phyloP scores from a whole-genome alignment of 1,284 basidiomycete species.

The Veloboletus limbatus region DNA sequence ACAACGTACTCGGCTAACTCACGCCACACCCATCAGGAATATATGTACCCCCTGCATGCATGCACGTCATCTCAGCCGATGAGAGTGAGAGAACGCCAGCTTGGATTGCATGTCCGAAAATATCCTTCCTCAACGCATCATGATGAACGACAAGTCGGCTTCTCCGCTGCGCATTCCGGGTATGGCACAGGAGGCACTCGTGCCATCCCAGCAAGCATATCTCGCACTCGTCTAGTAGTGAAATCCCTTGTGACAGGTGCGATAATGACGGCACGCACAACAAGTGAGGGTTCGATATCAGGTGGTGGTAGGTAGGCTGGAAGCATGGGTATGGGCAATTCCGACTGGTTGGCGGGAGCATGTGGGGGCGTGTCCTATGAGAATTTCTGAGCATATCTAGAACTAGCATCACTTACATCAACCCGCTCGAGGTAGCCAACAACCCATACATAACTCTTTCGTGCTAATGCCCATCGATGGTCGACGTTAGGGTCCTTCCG shows the following conservation, averaged over 20 bases:
- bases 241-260: slow-evolving; percentile 43
- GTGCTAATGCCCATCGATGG: slow-evolving; percentile 49
- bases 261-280: slow-evolving; percentile 51
- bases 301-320: slow-evolving; percentile 38
- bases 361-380: slow-evolving; percentile 15
- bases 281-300: slow-evolving; percentile 38
- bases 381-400: slow-evolving; percentile 7
- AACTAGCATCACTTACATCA: slow-evolving; percentile 35
- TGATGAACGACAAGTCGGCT: no score
- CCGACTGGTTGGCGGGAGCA: slow-evolving; percentile 27
- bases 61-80: slow-evolving; percentile 24
- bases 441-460: slow-evolving; percentile 47
- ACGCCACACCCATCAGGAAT: slow-evolving; percentile 18
- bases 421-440: slow-evolving; percentile 54
- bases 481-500: slow-evolving; percentile 19
- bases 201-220: slow-evolving; percentile 23
- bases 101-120: slow-evolving; percentile 21
- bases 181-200: slow-evolving; percentile 20
- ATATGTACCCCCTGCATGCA: slow-evolving; percentile 16
- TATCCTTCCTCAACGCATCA: slow-evolving; percentile 4
- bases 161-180: slow-evolving; percentile 21
- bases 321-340: slow-evolving; percentile 40
- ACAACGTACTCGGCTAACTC: slow-evolving; percentile 30
- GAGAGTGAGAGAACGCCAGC: slow-evolving; percentile 1
- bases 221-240: slow-evolving; percentile 29